A percentile compares a stretch with the other conserved stretches of the same genome.
These are phyloP conservation scores for Thraustochytrium sp. DNA, from an alignment of 352 stramenopile genomes.

Conservation along the genomic window DNA sequence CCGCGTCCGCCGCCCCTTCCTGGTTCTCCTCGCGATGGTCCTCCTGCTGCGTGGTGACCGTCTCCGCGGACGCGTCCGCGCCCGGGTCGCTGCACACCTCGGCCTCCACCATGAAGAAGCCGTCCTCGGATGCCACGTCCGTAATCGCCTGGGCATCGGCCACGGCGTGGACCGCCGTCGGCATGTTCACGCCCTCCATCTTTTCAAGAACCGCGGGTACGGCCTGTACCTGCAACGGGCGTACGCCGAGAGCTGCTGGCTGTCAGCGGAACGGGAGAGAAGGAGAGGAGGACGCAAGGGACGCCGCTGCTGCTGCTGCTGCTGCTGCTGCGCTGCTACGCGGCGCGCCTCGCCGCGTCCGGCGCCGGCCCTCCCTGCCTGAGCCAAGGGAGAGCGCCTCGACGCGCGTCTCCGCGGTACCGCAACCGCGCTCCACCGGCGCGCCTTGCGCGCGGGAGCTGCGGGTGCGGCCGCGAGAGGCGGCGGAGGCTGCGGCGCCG, in stretches of 20 bases:
- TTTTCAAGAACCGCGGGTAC: too few relatives aligned
- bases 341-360: neutral
- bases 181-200: neutral
- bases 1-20: neutral
- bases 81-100: neutral
- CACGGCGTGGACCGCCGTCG: neutral
- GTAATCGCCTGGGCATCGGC: neutral
- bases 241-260: too few relatives aligned
- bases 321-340: neutral
- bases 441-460: constrained; percentile 6
- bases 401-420: neutral
- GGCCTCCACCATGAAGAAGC: constrained; percentile 1
- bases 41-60: neutral
- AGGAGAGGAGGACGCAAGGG: too few relatives aligned
- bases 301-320: neutral
- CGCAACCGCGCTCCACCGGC: neutral
- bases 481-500: too few relatives aligned
- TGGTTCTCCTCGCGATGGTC: neutral
- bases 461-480: too few relatives aligned
- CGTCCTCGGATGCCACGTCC: neutral
- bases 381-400: constrained; percentile 7
- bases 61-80: neutral
- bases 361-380: neutral
- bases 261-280: too few relatives aligned
- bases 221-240: too few relatives aligned